Base-by-base conservation (phyloP, 345 rosid species). In the Acer saccharum region DNA sequence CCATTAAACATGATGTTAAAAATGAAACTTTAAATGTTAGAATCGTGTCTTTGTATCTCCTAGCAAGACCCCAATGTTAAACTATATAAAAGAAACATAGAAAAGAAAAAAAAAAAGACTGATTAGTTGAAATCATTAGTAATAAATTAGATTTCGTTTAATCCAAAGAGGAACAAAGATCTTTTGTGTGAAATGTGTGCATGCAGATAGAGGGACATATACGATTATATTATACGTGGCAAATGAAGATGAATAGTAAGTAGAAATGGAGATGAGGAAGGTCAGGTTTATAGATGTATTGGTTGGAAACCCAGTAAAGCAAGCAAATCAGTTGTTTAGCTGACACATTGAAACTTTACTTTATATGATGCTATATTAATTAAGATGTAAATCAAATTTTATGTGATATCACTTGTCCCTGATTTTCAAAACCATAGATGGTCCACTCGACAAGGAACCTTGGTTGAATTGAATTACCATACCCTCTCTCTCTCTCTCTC, bases 261-360 rank as follows among this genome's bases (percentile, higher is more conserved):
- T 57, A 75, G 79, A 78, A 60, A 54, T 54, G 58, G 58, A 63
- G 32, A 65, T 21, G 60, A 61, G 16, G 79, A n/a, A 65, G 73
- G 73, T 75, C 64, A 79, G 78, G 71, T 72, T 81, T 60, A 57
- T 80, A 60, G 78, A 77, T 73, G 79, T 61, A 65, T 79, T 76
- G 82, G 87, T 84, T 80, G 66, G 84, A 84, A 86, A 84, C 84
- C 81, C 82, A 82, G 27, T 48, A 76, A 75, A 83, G 77, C 82
- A 88, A 84, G 89, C 83, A 86, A 80, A 78, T 81, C 83, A 81
- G 83, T 79, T 82, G 89, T 86, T 86, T 78, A 83, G 81, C 89
- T 69, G 84, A 86, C 77, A 77, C 84, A 75, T 80, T 66, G 74
- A 76, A 76, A 46, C 61, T n/a, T 58, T 43, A 35, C 10, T 43